Evolutionary conservation across 352 stramenopile genomes (phyloP).

Genomic region (Phytophthora quininea): DNA sequence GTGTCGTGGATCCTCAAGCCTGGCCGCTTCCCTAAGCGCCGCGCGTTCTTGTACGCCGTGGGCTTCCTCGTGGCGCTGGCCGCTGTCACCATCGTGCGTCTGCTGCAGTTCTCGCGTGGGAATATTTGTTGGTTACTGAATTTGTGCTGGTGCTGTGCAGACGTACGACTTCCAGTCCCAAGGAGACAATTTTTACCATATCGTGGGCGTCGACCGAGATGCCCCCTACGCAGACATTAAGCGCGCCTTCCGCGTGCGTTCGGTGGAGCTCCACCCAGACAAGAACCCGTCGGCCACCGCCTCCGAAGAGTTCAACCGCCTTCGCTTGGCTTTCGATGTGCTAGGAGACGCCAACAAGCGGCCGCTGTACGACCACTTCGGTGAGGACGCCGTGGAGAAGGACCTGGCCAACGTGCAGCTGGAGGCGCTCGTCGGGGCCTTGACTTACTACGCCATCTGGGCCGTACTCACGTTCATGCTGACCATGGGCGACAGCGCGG

Average conservation of each 20-base stretch:
- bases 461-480: slow-evolving; percentile 95
- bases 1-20: slow-evolving; percentile 96
- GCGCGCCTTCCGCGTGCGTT: slow-evolving; percentile 94
- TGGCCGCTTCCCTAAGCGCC: slow-evolving; percentile 92
- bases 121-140: not conserved
- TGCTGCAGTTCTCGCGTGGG: not conserved
- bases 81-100: slow-evolving; percentile 91
- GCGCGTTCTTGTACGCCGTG: slow-evolving; percentile 95
- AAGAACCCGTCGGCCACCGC: slow-evolving; percentile 95
- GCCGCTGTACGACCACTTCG: slow-evolving; percentile 97
- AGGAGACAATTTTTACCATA: slow-evolving; percentile 94
- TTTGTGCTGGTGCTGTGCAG: slow-evolving; percentile 21
- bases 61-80: slow-evolving; percentile 92
- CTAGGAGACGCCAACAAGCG: slow-evolving; percentile 92
- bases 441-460: slow-evolving; percentile 97
- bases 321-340: slow-evolving; percentile 96
- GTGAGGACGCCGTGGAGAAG: slow-evolving; percentile 88
- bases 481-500: slow-evolving; percentile 91
- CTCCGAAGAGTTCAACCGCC: slow-evolving; percentile 91
- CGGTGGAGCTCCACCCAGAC: slow-evolving; percentile 96
- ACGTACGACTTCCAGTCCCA: slow-evolving; percentile 89
- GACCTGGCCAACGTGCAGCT: slow-evolving; percentile 90
- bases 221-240: slow-evolving; percentile 95
- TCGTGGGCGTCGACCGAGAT: slow-evolving; percentile 90
- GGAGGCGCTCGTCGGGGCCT: slow-evolving; percentile 90